phyloP scores from a whole-genome alignment of 768 basidiomycete species.

The Suillus placidus region DNA sequence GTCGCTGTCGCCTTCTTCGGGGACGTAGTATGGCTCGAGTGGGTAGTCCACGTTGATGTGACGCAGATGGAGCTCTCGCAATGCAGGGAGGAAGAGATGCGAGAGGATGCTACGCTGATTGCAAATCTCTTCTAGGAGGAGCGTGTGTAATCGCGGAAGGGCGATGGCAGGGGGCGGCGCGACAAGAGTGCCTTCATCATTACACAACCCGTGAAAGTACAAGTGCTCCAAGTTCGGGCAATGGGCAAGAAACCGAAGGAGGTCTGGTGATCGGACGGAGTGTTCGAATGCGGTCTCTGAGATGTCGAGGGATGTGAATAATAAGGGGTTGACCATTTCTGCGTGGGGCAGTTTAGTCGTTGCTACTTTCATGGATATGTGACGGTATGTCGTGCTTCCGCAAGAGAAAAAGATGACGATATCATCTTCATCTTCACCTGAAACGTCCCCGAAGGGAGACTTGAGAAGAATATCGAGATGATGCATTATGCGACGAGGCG shows the following conservation, averaged over 20 bases:
- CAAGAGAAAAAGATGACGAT: constrained; percentile 30
- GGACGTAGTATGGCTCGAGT: constrained; percentile 32
- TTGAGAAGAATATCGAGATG: constrained; percentile 31
- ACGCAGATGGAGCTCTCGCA: constrained; percentile 62
- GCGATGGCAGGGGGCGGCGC: constrained; percentile 43
- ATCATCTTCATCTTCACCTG: constrained; percentile 23
- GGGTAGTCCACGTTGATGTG: constrained; percentile 67
- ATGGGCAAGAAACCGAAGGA: constrained; percentile 62
- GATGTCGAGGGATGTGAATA: constrained; percentile 60
- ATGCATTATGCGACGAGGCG: constrained; percentile 28
- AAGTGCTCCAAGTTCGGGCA: constrained; percentile 66
- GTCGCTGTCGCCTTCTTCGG: constrained; percentile 70
- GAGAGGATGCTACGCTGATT: constrained; percentile 68
- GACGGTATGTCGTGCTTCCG: constrained; percentile 39
- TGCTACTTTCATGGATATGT: constrained; percentile 51
- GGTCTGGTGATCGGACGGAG: constrained; percentile 47
- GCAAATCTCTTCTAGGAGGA: constrained; percentile 62
- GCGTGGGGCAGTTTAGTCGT: constrained; percentile 53
- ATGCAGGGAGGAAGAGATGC: constrained; percentile 59
- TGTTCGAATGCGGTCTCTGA: constrained; percentile 47
- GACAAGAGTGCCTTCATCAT: constrained; percentile 40
- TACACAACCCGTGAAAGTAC: constrained; percentile 55
- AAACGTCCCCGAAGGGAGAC: constrained; percentile 22
- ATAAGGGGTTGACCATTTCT: constrained; percentile 47
- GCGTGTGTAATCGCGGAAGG: constrained; percentile 60